These are phyloP conservation scores for Scytalidium lignicola DNA, from an alignment of 2,329 filamentous ascomycete species.

Conservation along the genomic window DNA sequence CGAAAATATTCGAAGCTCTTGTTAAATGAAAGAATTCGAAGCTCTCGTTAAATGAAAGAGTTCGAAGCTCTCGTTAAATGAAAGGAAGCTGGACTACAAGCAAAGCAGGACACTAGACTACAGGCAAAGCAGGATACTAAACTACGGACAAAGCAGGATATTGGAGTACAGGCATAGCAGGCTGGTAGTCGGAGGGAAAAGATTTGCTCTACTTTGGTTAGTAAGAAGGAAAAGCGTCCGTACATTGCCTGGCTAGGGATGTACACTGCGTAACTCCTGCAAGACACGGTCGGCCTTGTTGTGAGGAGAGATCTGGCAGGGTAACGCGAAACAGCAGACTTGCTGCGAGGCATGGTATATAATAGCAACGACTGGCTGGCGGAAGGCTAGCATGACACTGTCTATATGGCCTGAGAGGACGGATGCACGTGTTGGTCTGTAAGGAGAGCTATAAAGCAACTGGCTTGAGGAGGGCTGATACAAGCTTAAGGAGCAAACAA, in stretches of 20 bases:
- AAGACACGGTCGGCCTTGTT: slow-evolving; percentile 9
- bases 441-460: slow-evolving; percentile 2
- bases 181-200: slow-evolving; percentile 16
- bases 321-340: slow-evolving; percentile 11
- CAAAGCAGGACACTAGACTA: too few relatives aligned
- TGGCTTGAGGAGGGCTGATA: not conserved
- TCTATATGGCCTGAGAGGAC: slow-evolving; percentile 13
- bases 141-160: too few relatives aligned
- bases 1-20: too few relatives aligned
- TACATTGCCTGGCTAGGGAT: slow-evolving; percentile 10
- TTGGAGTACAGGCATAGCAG: too few relatives aligned
- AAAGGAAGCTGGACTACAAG: too few relatives aligned
- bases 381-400: not conserved
- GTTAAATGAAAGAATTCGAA: too few relatives aligned
- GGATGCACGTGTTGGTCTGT: slow-evolving; percentile 10
- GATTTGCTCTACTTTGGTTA: slow-evolving; percentile 6
- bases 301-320: slow-evolving; percentile 10
- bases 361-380: slow-evolving; percentile 9
- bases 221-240: slow-evolving; percentile 7
- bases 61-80: too few relatives aligned
- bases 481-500: slow-evolving; percentile 5
- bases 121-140: too few relatives aligned
- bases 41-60: too few relatives aligned
- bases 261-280: slow-evolving; percentile 9
- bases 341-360: slow-evolving; percentile 9